Percentiles rank a stretch among this genome's conserved stretches.
These are phyloP conservation scores for Diutina scorzettiae DNA, from an alignment of 1,139 yeast genomes.

Conservation along the genomic window DNA sequence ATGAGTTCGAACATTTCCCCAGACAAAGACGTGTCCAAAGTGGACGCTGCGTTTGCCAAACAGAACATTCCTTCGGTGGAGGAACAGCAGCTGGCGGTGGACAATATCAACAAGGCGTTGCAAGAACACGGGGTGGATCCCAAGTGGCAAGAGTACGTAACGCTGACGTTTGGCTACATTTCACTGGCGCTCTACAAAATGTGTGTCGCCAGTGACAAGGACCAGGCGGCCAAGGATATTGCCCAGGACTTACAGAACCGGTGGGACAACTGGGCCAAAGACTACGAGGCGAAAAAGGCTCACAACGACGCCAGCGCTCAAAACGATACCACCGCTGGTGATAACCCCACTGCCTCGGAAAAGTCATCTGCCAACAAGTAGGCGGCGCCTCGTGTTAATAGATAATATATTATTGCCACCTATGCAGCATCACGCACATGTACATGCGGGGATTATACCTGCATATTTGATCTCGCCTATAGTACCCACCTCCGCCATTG, in stretches of 20 bases:
- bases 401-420: too few species aligned
- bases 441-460: too few species aligned
- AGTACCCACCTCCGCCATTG: too few species aligned
- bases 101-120: constrained; percentile 13
- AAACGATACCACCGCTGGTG: too few species aligned
- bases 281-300: constrained; percentile 6
- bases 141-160: constrained; percentile 18
- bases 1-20: background rate
- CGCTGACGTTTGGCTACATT: constrained; percentile 20
- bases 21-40: background rate
- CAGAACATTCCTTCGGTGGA: constrained; percentile 11
- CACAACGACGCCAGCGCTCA: background rate
- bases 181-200: constrained; percentile 19
- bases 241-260: constrained; percentile 24
- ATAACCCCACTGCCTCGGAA: too few species aligned
- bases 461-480: too few species aligned
- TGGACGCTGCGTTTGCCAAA: background rate
- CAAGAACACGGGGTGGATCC: constrained; percentile 22
- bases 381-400: too few species aligned
- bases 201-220: constrained; percentile 20
- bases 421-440: too few species aligned
- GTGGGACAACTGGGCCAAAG: constrained; percentile 20
- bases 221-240: constrained; percentile 25
- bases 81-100: constrained; percentile 12
- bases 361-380: too few species aligned